Evolutionary conservation across 345 rosid species (phyloP), one percentile per base, ranked within the genome.

Genomic region (Eutrema heterophyllum): DNA sequence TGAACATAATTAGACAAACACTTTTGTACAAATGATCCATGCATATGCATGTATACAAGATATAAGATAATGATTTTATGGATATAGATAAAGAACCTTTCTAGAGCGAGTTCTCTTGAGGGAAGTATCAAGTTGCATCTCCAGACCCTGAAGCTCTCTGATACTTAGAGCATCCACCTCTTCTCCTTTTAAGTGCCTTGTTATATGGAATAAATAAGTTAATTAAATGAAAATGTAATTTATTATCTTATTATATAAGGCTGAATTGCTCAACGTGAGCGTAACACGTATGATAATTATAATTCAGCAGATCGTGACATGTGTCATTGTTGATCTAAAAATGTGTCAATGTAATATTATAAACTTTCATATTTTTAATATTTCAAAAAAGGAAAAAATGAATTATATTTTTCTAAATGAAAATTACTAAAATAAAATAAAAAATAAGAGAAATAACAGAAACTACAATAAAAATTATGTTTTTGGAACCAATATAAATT

Each of bases 71-170:
- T 40, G 21, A 2, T 52, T 7, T 24, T n/a, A 26, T 35, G 26
- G 11, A 62, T 35, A 52, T 8, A 39, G 6, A 76, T 11, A 70
- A 6, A 32, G 12, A 14, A 89, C 98, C 96, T 87, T 89, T 81
- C 83, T 82, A 52, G 85, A 72, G 77, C 97, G 83, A n/a, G 85
- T 78, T 60, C 86, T 90, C 83, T 84, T 87, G n/a, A 93, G 93
- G 64, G 88, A 84, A 58, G 73, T 80, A 53, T 86, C 97, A 58
- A 93, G 86, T 82, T 93, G 97, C 54, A 87, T 90, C 80, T 93
- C 98, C 68, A 93, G 66, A 59, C 80, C 76, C 29, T 87, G 98
- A 64, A 93, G 89, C 61, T 93, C 94, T 71, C 85, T 86, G 10
- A 84, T 64, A 63, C 81, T 86, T 62, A 91, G 62, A 36, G 85